Evolutionary conservation across 352 stramenopile genomes (phyloP).

Genomic region (Globisporangium viniferum): DNA sequence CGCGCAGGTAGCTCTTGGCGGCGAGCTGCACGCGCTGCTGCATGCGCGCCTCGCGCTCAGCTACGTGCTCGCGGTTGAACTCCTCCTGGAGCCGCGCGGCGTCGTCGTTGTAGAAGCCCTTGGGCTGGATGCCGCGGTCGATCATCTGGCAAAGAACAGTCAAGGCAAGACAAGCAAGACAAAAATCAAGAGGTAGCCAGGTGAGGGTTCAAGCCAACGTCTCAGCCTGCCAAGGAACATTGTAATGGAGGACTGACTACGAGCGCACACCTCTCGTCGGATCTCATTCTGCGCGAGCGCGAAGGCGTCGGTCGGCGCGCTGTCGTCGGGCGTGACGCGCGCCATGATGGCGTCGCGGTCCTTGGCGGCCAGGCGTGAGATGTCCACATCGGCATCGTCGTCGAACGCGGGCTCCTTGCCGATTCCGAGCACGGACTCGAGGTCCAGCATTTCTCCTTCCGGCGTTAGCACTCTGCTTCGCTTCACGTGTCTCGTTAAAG

Average conservation of each 20-base stretch:
- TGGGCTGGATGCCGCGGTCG: slow-evolving; percentile 79
- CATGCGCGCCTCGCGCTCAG: slow-evolving; percentile 59
- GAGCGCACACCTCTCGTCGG: slow-evolving; percentile 48
- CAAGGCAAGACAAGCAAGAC: background rate
- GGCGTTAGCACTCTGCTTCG: too few relatives aligned
- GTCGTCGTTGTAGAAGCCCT: slow-evolving; percentile 86
- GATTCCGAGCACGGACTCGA: slow-evolving; percentile 30
- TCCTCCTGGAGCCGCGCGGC: slow-evolving; percentile 74
- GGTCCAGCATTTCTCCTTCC: slow-evolving; percentile 24
- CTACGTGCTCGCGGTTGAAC: slow-evolving; percentile 68
- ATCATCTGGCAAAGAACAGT: slow-evolving; percentile 46
- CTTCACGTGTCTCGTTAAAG: too few relatives aligned
- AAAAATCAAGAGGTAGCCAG: background rate
- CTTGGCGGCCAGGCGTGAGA: slow-evolving; percentile 44
- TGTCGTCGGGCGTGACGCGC: slow-evolving; percentile 67
- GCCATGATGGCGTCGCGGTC: slow-evolving; percentile 74
- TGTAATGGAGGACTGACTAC: too few relatives aligned
- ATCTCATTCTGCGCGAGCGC: slow-evolving; percentile 80
- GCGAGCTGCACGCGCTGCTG: slow-evolving; percentile 67
- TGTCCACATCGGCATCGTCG: slow-evolving; percentile 68
- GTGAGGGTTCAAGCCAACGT: background rate
- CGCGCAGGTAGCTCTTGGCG: slow-evolving; percentile 70
- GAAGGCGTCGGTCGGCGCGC: slow-evolving; percentile 60
- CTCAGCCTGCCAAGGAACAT: too few relatives aligned
- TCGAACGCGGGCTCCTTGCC: slow-evolving; percentile 48